Evolutionary conservation across 1,284 basidiomycete species (phyloP), one percentile per base, ranked within the genome.

Genomic region (Ceratobasidium sp.): DNA sequence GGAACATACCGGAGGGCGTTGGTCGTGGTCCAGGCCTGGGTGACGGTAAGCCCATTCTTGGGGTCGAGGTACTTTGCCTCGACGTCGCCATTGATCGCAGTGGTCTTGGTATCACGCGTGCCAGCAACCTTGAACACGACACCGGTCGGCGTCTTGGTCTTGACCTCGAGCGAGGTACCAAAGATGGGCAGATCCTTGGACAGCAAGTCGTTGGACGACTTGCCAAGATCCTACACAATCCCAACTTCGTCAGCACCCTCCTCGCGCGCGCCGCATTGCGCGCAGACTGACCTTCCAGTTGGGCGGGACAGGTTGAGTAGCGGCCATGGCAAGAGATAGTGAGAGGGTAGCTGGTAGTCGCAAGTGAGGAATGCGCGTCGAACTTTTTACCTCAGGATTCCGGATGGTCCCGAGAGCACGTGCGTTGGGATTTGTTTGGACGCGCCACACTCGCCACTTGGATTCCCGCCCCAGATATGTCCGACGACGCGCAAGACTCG

Each of bases 171-270:
- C 70, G 85, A 83, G 73, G 86, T 90, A 56, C 88, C 91, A 78
- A 85, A 83, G 86, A 95, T 92, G 79, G 88, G 91, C 86, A 91
- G 98, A 86, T 99, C 97, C 86, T 92, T 96, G 83, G 86, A 86
- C 78, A 99, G 86, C 77, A 98, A 85, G 87, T 99, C 96, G 80
- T 90, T 93, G 82, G 95, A 94, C 77, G 95, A 95, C 89, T 97
- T 97, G 83, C 96, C 96, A 79, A 96, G 90, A 83, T 96, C 94
- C 93, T 95, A 60, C 9, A 64, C 36, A 36, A 28, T 44, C 25
- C n/a, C 16, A 46, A 23, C 12, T 18, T 42, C 0, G 25, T n/a
- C 3, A 23, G 18, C 5, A 62, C 72, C 49, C 64, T 64, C 60
- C 71, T n/a, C 44, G 42, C 3, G 61, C 70, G 54, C 56, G 36